Percentiles rank a stretch among this genome's conserved stretches.
Evolutionary conservation across 352 stramenopile genomes (phyloP).

Genomic region (Globisporangium takayamanum): DNA sequence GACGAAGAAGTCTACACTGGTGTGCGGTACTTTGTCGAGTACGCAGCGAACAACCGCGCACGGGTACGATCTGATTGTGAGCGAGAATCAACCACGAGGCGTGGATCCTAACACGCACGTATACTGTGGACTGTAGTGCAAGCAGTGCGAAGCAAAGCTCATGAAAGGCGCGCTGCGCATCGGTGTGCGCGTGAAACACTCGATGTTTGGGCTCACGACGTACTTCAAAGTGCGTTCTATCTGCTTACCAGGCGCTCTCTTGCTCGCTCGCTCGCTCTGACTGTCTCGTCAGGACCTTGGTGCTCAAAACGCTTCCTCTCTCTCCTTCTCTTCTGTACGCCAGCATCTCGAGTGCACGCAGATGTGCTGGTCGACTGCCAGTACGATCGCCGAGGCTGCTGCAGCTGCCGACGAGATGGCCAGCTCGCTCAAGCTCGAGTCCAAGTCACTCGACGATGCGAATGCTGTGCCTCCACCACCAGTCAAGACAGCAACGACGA

Average conservation of each 20-base stretch:
- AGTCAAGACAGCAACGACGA: slow-evolving; percentile 9
- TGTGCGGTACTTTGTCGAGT: slow-evolving; percentile 63
- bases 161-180: slow-evolving; percentile 36
- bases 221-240: slow-evolving; percentile 66
- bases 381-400: neutral
- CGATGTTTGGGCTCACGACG: slow-evolving; percentile 70
- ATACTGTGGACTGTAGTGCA: slow-evolving; percentile 37
- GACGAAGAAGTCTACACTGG: slow-evolving; percentile 42
- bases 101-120: too few relatives aligned
- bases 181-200: slow-evolving; percentile 57
- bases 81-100: neutral
- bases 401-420: neutral
- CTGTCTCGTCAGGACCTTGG: slow-evolving; percentile 1
- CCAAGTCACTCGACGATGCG: slow-evolving; percentile 2
- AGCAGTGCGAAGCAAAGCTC: slow-evolving; percentile 69
- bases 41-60: slow-evolving; percentile 44
- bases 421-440: neutral
- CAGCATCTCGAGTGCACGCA: slow-evolving; percentile 43
- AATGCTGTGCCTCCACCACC: too few relatives aligned
- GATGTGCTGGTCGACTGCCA: slow-evolving; percentile 23
- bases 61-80: slow-evolving; percentile 28
- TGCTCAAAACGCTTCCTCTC: neutral
- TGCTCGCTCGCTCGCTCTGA: neutral
- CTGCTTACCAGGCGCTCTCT: neutral
- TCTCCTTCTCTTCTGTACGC: neutral